Evolutionary conservation across 139 green algal species (phyloP).

Genomic region (Haematococcus lacustris): DNA sequence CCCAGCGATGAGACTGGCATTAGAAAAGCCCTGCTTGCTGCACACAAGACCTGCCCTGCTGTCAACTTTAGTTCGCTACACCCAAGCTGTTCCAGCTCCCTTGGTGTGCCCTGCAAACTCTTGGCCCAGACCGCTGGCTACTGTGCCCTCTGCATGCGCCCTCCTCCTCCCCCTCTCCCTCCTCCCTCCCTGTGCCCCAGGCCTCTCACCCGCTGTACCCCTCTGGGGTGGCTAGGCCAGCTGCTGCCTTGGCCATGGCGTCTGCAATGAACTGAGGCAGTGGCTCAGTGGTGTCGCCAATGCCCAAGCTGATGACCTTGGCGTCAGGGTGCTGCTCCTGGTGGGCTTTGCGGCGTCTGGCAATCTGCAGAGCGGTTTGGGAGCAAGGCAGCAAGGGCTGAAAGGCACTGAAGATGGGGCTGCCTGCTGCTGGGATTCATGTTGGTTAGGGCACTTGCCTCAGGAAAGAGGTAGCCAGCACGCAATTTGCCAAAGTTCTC

Average conservation of each 20-base stretch:
- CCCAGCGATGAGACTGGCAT: too few relatives aligned
- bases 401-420: too few relatives aligned
- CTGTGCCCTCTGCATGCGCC: neutral
- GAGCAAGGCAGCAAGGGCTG: too few relatives aligned
- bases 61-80: too few relatives aligned
- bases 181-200: neutral
- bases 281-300: constrained; percentile 98
- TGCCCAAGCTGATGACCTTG: constrained; percentile 94
- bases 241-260: constrained; percentile 73
- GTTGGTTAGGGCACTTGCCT: too few relatives aligned
- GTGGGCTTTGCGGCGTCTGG: constrained; percentile 76
- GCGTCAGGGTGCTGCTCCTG: constrained; percentile 89
- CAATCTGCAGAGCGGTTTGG: too few relatives aligned
- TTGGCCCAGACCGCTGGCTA: too few relatives aligned
- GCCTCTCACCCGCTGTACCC: constrained; percentile 83
- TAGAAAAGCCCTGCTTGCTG: too few relatives aligned
- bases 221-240: constrained; percentile 78
- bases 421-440: too few relatives aligned
- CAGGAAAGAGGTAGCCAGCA: constrained; percentile 98
- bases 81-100: too few relatives aligned
- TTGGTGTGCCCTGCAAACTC: too few relatives aligned
- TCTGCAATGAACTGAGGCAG: constrained; percentile 82
- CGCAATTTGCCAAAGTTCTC: constrained; percentile 96
- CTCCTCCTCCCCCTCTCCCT: neutral
- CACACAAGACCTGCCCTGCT: too few relatives aligned